These are phyloP conservation scores for Ascochyta lentis DNA, from an alignment of 2,329 filamentous ascomycete genomes.

Conservation along the genomic window DNA sequence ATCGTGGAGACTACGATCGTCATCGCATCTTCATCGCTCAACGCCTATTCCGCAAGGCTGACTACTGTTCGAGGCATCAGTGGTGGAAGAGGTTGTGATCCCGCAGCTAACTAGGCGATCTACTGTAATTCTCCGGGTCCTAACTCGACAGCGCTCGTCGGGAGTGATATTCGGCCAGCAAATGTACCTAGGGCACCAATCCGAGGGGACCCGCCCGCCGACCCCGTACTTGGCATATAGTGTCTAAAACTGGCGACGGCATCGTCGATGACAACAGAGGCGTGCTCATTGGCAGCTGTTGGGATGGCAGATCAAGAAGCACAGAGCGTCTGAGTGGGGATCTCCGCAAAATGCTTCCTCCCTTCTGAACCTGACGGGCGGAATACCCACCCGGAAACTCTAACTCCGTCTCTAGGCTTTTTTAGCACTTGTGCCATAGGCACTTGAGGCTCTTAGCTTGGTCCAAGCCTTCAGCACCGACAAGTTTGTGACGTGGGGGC, in stretches of 20 bases:
- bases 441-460: not conserved
- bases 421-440: not conserved
- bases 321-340: not conserved
- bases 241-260: not conserved
- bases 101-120: not conserved
- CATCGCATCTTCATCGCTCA: not conserved
- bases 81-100: not conserved
- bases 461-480: not conserved
- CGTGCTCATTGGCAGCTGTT: slow-evolving; percentile 3
- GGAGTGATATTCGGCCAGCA: not conserved
- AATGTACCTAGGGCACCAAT: not conserved
- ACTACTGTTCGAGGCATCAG: not conserved
- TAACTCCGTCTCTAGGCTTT: not conserved
- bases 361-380: not conserved
- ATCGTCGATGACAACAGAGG: slow-evolving; percentile 13
- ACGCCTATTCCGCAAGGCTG: not conserved
- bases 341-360: not conserved
- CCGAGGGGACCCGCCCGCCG: not conserved
- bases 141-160: not conserved
- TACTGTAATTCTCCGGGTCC: not conserved
- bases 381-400: not conserved
- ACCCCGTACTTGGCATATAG: not conserved
- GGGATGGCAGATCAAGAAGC: not conserved
- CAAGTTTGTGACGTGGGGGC: not conserved
- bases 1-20: not conserved